Conservation (phyloP, 331 rosid species). For the Ulmus americana region DNA sequence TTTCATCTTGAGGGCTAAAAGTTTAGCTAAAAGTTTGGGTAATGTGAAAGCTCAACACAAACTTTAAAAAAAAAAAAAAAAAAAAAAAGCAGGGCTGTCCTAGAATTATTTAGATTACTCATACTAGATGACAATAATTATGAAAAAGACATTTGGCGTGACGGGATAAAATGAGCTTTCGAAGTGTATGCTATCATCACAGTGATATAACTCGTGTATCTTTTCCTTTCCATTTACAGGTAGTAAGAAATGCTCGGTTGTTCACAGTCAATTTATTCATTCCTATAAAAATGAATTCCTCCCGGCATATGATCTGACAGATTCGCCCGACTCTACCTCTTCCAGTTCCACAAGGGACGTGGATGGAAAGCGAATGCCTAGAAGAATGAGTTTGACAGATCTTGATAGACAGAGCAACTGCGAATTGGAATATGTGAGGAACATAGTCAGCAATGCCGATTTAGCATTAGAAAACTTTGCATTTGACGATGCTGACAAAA, state of each 20-base stretch:
- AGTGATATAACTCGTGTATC: conserved; percentile 6
- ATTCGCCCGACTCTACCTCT: conserved; percentile 34
- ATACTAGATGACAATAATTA: neutral
- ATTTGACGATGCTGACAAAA: conserved; percentile 31
- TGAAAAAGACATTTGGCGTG: neutral
- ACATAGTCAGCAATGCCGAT: conserved; percentile 44
- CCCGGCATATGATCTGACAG: conserved; percentile 26
- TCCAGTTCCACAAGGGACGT: conserved; percentile 25
- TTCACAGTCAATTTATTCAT: conserved; percentile 33
- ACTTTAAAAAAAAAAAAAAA: too few species aligned
- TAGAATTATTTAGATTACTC: neutral
- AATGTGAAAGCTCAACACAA: neutral
- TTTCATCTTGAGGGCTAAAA: neutral
- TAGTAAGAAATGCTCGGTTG: conserved; percentile 34
- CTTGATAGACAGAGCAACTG: conserved; percentile 32
- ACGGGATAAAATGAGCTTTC: too few species aligned
- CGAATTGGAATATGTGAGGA: conserved; percentile 57
- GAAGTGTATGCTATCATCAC: neutral
- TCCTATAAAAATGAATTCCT: conserved; percentile 31
- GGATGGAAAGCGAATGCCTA: conserved; percentile 25
- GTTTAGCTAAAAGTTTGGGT: too few species aligned
- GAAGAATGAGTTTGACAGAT: conserved; percentile 20
- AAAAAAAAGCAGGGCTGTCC: neutral
- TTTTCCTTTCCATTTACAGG: conserved; percentile 40
- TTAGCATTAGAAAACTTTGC: conserved; percentile 48